phyloP scores from a whole-genome alignment of 73 alveolate genomes.

The Paramecium sonneborni region DNA sequence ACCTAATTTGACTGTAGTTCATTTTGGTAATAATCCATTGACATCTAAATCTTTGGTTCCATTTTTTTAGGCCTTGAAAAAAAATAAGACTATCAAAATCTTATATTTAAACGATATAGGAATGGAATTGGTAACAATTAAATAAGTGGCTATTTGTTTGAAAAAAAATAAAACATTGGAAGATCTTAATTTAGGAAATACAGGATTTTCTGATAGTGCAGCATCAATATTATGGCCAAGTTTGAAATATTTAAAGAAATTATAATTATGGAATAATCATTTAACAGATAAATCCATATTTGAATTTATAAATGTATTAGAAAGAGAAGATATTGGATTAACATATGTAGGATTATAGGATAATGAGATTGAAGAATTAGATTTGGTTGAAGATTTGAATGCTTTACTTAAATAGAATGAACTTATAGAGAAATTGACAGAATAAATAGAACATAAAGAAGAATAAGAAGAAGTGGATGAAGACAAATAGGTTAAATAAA shows the following conservation, averaged over 20 bases:
- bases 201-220: slow-evolving; percentile 48
- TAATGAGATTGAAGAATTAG: slow-evolving; percentile 24
- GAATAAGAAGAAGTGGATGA: neutral
- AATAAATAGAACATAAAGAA: neutral
- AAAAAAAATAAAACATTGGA: slow-evolving; percentile 24
- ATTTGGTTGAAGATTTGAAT: slow-evolving; percentile 19
- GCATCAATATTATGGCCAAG: slow-evolving; percentile 25
- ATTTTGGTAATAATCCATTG: slow-evolving; percentile 43
- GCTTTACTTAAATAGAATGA: neutral
- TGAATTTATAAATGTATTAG: neutral
- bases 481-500: neutral
- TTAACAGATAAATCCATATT: neutral
- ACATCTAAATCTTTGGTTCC: slow-evolving; percentile 44
- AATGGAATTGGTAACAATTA: slow-evolving; percentile 23
- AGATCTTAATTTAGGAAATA: slow-evolving; percentile 42
- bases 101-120: slow-evolving; percentile 43
- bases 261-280: slow-evolving; percentile 51
- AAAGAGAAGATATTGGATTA: neutral
- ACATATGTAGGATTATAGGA: slow-evolving; percentile 8
- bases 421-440: neutral
- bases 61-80: slow-evolving; percentile 2
- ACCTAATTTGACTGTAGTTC: neutral
- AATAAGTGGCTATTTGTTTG: slow-evolving; percentile 1
- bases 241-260: neutral
- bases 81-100: neutral